Evolutionary conservation across 2,329 filamentous ascomycete species (phyloP), one percentile per base, ranked within the genome.

Genomic region (Verticillium dahliae): DNA sequence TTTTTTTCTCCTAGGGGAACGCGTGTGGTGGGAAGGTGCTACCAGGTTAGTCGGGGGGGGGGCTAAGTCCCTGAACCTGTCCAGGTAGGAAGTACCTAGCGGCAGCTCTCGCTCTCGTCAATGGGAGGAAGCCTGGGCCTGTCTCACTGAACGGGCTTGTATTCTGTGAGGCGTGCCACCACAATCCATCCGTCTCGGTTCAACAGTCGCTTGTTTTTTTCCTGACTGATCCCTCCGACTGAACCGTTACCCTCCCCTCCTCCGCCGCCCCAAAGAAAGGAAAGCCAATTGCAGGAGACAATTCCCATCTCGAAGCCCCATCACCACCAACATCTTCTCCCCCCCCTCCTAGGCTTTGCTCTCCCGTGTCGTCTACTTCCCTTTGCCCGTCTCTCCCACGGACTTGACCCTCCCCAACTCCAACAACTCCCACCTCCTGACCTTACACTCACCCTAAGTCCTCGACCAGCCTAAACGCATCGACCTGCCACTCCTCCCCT

Each of bases 151-250:
- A 37, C 35, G n/a, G 39, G 39, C 39, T 45, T 15, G 39, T n/a
- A 22, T 18, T 10, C n/a, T 50, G 45, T 50, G 9, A 50, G 45
- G 45, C 22, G 45, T 50, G 45, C 45, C 45, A 50, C 45, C 45
- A 50, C 45, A 50, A 50, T 50, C 45, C 45, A 27, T 50, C 45
- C 45, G 27, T 50, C 62, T 59, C 63, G 61, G 64, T 65, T 65
- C 64, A 65, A 65, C 64, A 65, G 61, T 65, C 64, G 57, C 60
- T 58, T 27, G 61, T 65, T 65, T 64, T 64, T 59, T 59, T 57
- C 57, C 60, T 27, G 27, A 60, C 41, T 37, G 22, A 31, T 35
- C 34, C 58, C 56, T 58, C 59, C 60, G 45, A 3, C 45, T 10
- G 45, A 22, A 50, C 45, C 45, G n/a, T 50, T 7, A 4, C 13